Base-by-base conservation (phyloP, 306 rosid genomes). In the Sindora glabra region DNA sequence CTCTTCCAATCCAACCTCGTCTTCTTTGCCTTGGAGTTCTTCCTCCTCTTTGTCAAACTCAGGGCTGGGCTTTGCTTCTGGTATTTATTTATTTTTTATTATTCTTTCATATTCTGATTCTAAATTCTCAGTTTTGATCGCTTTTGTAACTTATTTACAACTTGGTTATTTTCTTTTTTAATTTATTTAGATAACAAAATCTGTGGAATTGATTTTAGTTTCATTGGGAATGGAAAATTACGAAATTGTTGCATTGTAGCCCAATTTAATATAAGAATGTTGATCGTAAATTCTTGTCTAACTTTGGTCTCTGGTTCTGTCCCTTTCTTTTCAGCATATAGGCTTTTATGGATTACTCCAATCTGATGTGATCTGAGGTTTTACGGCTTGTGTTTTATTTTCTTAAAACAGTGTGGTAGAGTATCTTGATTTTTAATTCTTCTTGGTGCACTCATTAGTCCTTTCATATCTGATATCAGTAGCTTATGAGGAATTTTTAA, bases 1-100 rank as follows among this genome's bases (percentile, higher is more conserved):
- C 5, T 70, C 76, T 48, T n/a, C n/a, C n/a, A n/a, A n/a, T n/a
- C n/a, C n/a, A n/a, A n/a, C n/a, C n/a, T 56, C 65, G 8, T 71
- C 59, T 3, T 58, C 62, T 21, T 50, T 56, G 45, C n/a, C n/a
- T n/a, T 48, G 39, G 15, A 65, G 57, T 67, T 67, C 69, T 59
- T 51, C 73, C 11, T 41, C 48, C 8, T 59, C 48, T n/a, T 10
- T 39, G 42, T 50, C 50, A 17, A 30, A 14, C 18, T 62, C 75
- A 16, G 48, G 3, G 36, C 33, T 57, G 39, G 46, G 19, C 59
- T 65, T 68, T 17, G 14, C 73, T 73, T 59, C 25, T 25, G 74
- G 69, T 67, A 68, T 40, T 7, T 14, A n/a, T 8, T 36, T 5
- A 16, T 5, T 5, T 40, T 10, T 17, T 22, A 5, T 25, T 5